phyloP scores from a whole-genome alignment of 2,329 filamentous ascomycete genomes.

The Arthrinium puccinioides region DNA sequence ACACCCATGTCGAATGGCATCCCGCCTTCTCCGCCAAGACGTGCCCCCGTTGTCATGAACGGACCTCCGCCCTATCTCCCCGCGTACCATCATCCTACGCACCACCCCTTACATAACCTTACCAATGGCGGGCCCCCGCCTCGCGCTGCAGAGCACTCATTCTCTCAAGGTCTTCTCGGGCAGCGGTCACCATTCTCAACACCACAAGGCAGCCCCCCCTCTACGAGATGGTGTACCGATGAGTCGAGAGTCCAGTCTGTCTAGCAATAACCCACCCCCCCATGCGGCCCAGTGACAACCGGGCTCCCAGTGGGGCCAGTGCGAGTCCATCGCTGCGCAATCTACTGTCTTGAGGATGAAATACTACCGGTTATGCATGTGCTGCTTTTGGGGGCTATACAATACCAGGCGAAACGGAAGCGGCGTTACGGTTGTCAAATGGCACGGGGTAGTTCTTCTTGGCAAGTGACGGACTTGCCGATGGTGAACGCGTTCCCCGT shows the following conservation, averaged over 20 bases:
- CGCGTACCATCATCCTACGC: slow-evolving; percentile 23
- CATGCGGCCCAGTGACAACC: slow-evolving; percentile 24
- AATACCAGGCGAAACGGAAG: no score
- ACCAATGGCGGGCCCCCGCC: slow-evolving; percentile 34
- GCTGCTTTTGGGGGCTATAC: no score
- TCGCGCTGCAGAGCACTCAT: slow-evolving; percentile 36
- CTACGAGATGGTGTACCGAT: slow-evolving; percentile 29
- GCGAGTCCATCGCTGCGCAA: slow-evolving; percentile 72
- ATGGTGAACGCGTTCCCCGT: no score
- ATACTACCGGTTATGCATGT: no score
- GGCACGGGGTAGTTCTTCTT: no score
- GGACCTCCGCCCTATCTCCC: slow-evolving; percentile 31
- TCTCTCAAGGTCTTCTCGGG: slow-evolving; percentile 34
- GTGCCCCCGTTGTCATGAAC: slow-evolving; percentile 31
- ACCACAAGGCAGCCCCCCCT: slow-evolving; percentile 37
- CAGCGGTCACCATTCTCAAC: slow-evolving; percentile 34
- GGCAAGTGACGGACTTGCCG: no score
- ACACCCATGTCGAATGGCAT: slow-evolving; percentile 36
- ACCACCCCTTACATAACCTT: slow-evolving; percentile 20
- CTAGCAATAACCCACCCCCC: slow-evolving; percentile 20
- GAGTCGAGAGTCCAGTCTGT: slow-evolving; percentile 21
- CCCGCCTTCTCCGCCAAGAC: slow-evolving; percentile 41
- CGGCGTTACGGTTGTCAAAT: no score
- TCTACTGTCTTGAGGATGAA: slow-evolving; percentile 57
- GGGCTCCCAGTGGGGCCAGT: slow-evolving; percentile 57